Evolutionary conservation across 2,329 filamentous ascomycete species (phyloP), one percentile per base, ranked within the genome.

Genomic region (Colletotrichum graminicola): DNA sequence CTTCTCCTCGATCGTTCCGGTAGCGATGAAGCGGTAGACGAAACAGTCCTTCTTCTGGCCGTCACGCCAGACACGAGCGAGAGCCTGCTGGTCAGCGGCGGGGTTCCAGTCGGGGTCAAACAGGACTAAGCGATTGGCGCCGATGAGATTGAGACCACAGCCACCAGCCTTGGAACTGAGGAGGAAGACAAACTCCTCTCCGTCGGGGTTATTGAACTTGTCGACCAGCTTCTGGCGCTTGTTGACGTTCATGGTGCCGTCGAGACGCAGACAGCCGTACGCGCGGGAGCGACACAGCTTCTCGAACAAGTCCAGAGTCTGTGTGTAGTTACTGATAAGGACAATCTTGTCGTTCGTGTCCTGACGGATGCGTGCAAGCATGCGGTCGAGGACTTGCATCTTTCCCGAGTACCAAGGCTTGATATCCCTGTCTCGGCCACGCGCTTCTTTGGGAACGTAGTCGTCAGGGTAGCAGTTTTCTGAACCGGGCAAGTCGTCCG

Each of bases 331-430:
- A 81, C 94, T 97, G 81, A 99, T 99, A 68, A 99, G 89, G 16
- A 99, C 96, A 77, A 99, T 99, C 82, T 99, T 99, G 87, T 99
- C 96, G 77, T 97, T 98, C 0, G 96, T 98, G 77, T 98, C 95
- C 76, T 95, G 92, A 21, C 94, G 93, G 76, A 99, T 99, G 36
- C 95, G 92, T 43, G 95, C 94, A 61, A 99, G 89, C 97, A 99
- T 99, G 68, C 95, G 91, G 78, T 98, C 96, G n/a, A 99, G 89
- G 3, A 99, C 96, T 77, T 94, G 91, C 94, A 99, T 98, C 82
- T 99, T 99, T 60, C 96, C 97, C 2, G 95, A 98, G 80, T 98
- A 98, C 93, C 93, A 97, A 1, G 94, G 90, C 80, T 96, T 97
- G 76, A 98, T 86, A 74, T 99, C 96, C 51, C 96, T 90, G 79